These are phyloP conservation scores for Pythium volutum DNA, from an alignment of 352 stramenopile genomes.

Conservation along the genomic window DNA sequence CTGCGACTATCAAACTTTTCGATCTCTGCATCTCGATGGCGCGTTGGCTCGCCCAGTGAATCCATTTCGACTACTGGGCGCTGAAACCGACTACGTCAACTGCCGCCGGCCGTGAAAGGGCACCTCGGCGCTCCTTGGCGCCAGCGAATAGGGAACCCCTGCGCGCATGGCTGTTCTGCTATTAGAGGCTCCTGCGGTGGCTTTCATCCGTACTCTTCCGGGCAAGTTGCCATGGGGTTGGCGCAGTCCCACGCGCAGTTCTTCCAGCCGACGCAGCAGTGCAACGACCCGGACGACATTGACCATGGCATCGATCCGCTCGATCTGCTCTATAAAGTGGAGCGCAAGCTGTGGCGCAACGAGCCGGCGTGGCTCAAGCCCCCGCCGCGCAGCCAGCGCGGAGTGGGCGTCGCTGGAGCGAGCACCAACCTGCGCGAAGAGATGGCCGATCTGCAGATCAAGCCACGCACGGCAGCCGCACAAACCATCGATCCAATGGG, in stretches of 20 bases:
- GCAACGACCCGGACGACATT: constrained; percentile 30
- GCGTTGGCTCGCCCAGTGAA: neutral
- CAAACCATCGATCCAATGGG: constrained; percentile 16
- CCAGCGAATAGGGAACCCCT: neutral
- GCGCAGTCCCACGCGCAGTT: constrained; percentile 49
- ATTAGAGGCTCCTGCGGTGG: neutral
- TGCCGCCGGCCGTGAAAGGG: constrained; percentile 3
- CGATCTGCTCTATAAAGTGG: constrained; percentile 38
- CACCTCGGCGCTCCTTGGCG: neutral
- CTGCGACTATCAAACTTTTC: neutral
- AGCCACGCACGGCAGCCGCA: neutral
- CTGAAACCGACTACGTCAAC: constrained; percentile 12
- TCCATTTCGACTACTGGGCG: neutral
- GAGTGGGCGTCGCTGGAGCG: constrained; percentile 6
- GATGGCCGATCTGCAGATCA: neutral
- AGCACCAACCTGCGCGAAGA: neutral
- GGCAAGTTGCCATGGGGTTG: constrained; percentile 35
- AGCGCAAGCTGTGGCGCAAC: constrained; percentile 40
- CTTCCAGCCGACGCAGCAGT: constrained; percentile 29
- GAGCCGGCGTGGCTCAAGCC: constrained; percentile 35
- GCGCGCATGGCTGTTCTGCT: too few species aligned
- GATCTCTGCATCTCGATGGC: neutral
- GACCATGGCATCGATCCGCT: constrained; percentile 40
- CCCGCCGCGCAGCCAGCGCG: constrained; percentile 10
- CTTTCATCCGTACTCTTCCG: neutral